phyloP scores from a whole-genome alignment of 345 rosid genomes.

The thale cress (Arabidopsis thaliana) region TAIR10.1 NC_003070.9:1970001-1970500 shows the following conservation, averaged over 20 bases:
- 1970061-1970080: constrained; percentile 20
- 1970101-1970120: constrained; percentile 28
- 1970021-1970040: constrained; percentile 2
- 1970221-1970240: not conserved
- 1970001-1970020: not conserved
- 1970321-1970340: constrained; percentile 18
- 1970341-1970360: constrained; percentile 2
- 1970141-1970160: not conserved
- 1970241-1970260: not conserved
- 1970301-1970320: constrained; percentile 10
- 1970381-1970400: not conserved
- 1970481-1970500: constrained; percentile 3
- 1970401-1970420: constrained; percentile 33
- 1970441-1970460: constrained; percentile 17
- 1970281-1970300: constrained; percentile 10
- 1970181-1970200: not conserved
- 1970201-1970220: not conserved
- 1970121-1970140: constrained; percentile 8
- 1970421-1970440: constrained; percentile 30
- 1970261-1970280: constrained; percentile 13
- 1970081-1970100: constrained; percentile 10
- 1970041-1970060: constrained; percentile 16
- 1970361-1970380: not conserved
- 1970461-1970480: not conserved
- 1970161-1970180: not conserved